Base-by-base conservation (phyloP, 805 yeast species). In the Pichia deserticola region DNA sequence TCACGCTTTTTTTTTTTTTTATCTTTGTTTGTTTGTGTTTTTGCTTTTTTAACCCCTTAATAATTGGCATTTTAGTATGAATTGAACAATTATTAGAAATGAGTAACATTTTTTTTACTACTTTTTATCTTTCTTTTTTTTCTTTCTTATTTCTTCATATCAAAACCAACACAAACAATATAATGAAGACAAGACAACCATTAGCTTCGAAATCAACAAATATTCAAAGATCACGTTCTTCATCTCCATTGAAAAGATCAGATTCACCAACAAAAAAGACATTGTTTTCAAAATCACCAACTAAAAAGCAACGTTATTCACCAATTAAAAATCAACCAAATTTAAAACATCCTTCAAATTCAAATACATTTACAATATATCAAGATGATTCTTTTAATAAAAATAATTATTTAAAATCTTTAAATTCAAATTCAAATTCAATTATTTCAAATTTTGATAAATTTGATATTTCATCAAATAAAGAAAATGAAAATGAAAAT, bases 261-360 rank as follows among this genome's bases (percentile, higher is more conserved):
- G 36, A 46, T 10, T 44, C 53, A 5, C 56, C 56, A 5, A 30
- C 36, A 13, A 53, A 53, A 41, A 42, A 47, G 25, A 13, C 47
- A 32, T 9, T 12, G 15, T 8, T 28, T 7, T 34, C 40, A 6
- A 20, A 39, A 8, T 45, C 50, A 13, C 56, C 56, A 13, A 47
- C 49, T 11, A 53, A 53, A 34, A n/a, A 43, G 12, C 25, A 34
- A 10, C 30, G 44, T 5, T 13, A 25, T 13, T 42, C 48, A 11
- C 56, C 56, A 10, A 45, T 43, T 10, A 53, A 53, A 37, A 9
- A 36, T 10, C 25, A 29, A 11, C 36, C 35, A 25, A 33, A 34
- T 20, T 28, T 12, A 12, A 37, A 20, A 7, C 41, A 15, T 15
- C 41, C 41, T 7, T 30, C 27, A 13, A 28, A 12, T 6, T 13